Evolutionary conservation across 495 filamentous ascomycete genomes (phyloP).

Genomic region (Acidomyces sp.): DNA sequence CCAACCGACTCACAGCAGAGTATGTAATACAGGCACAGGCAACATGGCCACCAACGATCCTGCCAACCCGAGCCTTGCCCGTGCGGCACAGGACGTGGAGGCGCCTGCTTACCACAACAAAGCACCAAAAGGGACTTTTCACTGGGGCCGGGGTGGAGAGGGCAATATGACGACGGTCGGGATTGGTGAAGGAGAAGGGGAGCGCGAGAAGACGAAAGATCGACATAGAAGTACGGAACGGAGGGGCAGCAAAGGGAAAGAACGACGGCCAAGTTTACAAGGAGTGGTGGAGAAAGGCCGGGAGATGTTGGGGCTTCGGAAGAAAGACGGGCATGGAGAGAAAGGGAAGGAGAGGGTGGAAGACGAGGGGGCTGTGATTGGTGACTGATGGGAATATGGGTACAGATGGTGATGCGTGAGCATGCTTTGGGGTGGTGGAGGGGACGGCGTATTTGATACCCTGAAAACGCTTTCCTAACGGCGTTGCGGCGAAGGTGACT

Average conservation of each 20-base stretch:
- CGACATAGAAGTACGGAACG: not conserved
- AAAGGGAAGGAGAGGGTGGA: too few relatives aligned
- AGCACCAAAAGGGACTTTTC: constrained; percentile 24
- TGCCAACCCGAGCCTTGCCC: constrained; percentile 46
- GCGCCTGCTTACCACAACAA: constrained; percentile 35
- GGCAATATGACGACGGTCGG: constrained; percentile 19
- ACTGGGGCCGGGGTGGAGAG: constrained; percentile 33
- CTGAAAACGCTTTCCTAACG: too few relatives aligned
- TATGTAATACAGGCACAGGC: too few relatives aligned
- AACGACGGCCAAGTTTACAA: constrained; percentile 15
- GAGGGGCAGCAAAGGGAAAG: not conserved
- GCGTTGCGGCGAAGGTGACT: too few relatives aligned
- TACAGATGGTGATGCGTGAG: not conserved
- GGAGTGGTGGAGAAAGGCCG: constrained; percentile 18
- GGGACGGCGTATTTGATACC: too few relatives aligned
- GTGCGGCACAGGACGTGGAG: constrained; percentile 69
- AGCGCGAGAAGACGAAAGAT: not conserved
- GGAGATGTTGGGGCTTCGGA: constrained; percentile 17
- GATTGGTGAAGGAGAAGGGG: too few relatives aligned
- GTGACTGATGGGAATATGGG: not conserved
- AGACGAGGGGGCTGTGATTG: not conserved
- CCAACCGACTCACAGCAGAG: too few relatives aligned
- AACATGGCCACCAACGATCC: constrained; percentile 31
- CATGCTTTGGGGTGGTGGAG: too few relatives aligned
- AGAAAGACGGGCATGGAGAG: not conserved